Evolutionary conservation across 2,329 filamentous ascomycete genomes (phyloP), one percentile per base, ranked within the genome.

Genomic region (Alternaria brassicicola): DNA sequence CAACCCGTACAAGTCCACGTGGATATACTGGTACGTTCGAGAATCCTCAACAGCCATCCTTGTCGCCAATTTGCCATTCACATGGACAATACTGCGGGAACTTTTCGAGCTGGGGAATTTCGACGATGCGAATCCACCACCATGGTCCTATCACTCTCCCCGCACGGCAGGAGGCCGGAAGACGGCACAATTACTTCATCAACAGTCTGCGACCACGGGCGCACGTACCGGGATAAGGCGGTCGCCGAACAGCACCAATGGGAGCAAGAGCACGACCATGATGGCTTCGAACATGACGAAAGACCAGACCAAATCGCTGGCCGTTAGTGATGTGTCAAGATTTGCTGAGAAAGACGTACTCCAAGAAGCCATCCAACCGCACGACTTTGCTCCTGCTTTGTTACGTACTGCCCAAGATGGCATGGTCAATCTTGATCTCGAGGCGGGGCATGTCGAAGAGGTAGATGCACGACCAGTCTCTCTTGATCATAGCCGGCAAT

Each of bases 41-140:
- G 72, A 76, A 52, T 66, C 70, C 0, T 70, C 66, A 0, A 74
- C 68, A 3, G 72, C 70, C 3, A 68, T 76, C 8, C 62, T 83
- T 1, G 82, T 85, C 17, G 83, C 82, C 58, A 84, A 84, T 56
- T 69, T 84, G 1, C 82, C 82, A 0, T 80, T 82, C 39, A 78
- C 82, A 12, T 85, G 82, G 82, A 82, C 82, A 1, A 76, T 84
- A 2, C 67, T 84, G 7, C 76, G 81, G 15, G 80, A 83, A 50
- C 65, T 83, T 19, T 84, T 84, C 73, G 71, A 76, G 30, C 57
- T 78, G 2, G 68, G 68, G 25, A 68, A 71, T 4, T 78, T 77
- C 30, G 67, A 75, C 42, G 69, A 66, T 6, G 55, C 39, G 10
- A 63, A 63, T 36, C 70, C 72, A n/a, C 71, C 70, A 4, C 66